Conservation (phyloP, 768 basidiomycete genomes). For the Nidula microcarpa region DNA sequence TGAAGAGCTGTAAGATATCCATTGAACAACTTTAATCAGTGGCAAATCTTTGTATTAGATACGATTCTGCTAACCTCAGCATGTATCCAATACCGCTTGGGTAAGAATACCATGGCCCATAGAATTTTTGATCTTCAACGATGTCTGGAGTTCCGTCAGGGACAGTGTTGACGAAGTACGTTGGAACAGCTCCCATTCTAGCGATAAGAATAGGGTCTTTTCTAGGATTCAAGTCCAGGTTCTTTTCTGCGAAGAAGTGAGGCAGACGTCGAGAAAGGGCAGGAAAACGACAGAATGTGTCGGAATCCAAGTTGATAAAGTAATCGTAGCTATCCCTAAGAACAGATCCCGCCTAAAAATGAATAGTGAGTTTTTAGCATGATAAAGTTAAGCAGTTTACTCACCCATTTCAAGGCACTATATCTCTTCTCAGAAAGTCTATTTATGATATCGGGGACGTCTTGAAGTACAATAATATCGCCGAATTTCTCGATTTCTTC, state of each 20-base stretch:
- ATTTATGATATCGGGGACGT: background rate
- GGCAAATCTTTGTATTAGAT: background rate
- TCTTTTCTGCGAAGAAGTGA: background rate
- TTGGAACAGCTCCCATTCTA: background rate
- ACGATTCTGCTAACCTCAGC: background rate
- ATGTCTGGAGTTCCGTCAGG: background rate
- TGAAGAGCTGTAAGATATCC: background rate
- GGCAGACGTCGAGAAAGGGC: background rate
- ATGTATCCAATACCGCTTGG: background rate
- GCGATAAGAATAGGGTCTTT: background rate
- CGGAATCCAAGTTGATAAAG: background rate
- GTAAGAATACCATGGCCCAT: background rate
- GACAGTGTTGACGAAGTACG: background rate
- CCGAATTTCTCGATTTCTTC: background rate
- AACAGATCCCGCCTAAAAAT: background rate
- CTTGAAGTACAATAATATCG: background rate
- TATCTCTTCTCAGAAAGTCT: background rate
- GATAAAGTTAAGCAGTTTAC: background rate
- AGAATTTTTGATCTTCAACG: background rate
- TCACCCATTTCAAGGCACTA: background rate
- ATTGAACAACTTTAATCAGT: background rate
- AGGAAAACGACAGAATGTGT: background rate
- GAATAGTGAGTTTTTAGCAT: background rate
- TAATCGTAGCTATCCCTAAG: background rate
- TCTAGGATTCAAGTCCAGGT: background rate